A percentile compares a stretch with the other conserved stretches of the same genome.
These are phyloP conservation scores for Phytophthora melonis DNA, from an alignment of 352 stramenopile genomes.

Conservation along the genomic window DNA sequence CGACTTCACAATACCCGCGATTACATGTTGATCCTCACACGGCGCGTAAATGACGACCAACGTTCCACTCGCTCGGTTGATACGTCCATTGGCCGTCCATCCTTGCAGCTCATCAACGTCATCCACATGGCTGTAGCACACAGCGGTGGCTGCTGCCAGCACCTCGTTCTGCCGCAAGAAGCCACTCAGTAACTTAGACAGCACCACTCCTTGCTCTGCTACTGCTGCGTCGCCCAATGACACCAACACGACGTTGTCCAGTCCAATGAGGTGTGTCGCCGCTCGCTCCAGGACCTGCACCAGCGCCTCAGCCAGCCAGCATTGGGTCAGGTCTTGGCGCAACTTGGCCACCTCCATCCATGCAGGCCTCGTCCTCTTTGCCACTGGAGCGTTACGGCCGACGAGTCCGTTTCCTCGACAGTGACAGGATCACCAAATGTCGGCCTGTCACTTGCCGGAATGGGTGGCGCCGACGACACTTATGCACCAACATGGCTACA, in stretches of 20 bases:
- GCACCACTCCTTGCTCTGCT: constrained; percentile 14
- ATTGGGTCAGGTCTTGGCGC: constrained; percentile 43
- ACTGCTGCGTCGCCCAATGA: constrained; percentile 28
- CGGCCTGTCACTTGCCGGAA: constrained; percentile 36
- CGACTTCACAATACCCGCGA: constrained; percentile 6
- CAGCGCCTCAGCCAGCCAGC: constrained; percentile 52
- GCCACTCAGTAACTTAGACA: constrained; percentile 22
- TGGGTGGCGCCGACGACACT: constrained; percentile 18
- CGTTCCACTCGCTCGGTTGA: background rate
- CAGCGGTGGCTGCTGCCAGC: background rate
- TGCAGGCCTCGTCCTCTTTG: background rate
- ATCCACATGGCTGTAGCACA: constrained; percentile 15
- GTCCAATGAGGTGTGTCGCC: background rate
- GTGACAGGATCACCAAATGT: constrained; percentile 3
- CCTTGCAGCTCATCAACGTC: constrained; percentile 15
- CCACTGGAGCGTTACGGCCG: constrained; percentile 10
- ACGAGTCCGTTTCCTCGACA: constrained; percentile 19
- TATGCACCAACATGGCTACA: constrained; percentile 36
- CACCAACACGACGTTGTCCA: constrained; percentile 27
- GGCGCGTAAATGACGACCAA: constrained; percentile 39
- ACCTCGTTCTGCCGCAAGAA: constrained; percentile 25
- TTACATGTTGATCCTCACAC: constrained; percentile 10
- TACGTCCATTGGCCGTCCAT: background rate
- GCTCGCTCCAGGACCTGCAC: constrained; percentile 46
- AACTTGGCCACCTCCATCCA: constrained; percentile 39